Percentiles rank a stretch among this genome's conserved stretches.
These are phyloP conservation scores for Penicillium coprophilum DNA, from an alignment of 495 filamentous ascomycete genomes.

Conservation along the genomic window DNA sequence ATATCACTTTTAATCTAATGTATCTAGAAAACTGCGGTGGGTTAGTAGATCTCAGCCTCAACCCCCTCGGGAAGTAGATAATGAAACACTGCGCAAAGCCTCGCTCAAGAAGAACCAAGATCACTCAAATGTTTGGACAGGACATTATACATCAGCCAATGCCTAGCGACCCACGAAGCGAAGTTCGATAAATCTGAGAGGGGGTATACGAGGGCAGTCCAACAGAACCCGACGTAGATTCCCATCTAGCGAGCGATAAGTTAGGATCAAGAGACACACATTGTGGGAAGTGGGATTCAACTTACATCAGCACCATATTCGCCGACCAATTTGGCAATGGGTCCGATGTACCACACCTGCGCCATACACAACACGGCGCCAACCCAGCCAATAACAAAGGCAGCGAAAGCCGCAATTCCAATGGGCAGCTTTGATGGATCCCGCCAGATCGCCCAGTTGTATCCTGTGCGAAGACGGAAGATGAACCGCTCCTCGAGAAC, in stretches of 20 bases:
- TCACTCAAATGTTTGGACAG: background rate
- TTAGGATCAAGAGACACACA: conserved; percentile 7
- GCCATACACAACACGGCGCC: conserved; percentile 71
- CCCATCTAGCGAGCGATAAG: conserved; percentile 41
- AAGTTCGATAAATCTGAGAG: conserved; percentile 49
- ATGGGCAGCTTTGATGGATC: conserved; percentile 58
- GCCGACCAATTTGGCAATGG: conserved; percentile 55
- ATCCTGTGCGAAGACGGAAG: conserved; percentile 53
- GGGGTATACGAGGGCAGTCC: conserved; percentile 51
- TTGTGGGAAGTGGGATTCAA: conserved; percentile 7
- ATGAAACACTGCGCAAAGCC: background rate
- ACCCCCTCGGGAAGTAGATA: background rate
- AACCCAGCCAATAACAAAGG: conserved; percentile 68
- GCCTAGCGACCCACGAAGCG: conserved; percentile 44
- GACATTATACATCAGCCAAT: background rate
- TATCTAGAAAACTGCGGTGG: background rate
- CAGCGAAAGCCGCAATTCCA: conserved; percentile 59
- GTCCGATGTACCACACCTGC: conserved; percentile 69
- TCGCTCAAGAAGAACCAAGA: background rate
- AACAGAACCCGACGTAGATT: conserved; percentile 51
- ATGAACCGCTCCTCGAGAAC: conserved; percentile 62
- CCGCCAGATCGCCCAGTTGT: conserved; percentile 64
- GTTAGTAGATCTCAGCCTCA: background rate
- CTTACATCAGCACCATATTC: conserved; percentile 60
- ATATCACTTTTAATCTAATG: conserved; percentile 3